phyloP scores from a whole-genome alignment of 2,329 filamentous ascomycete genomes.

The Cercospora sp. region DNA sequence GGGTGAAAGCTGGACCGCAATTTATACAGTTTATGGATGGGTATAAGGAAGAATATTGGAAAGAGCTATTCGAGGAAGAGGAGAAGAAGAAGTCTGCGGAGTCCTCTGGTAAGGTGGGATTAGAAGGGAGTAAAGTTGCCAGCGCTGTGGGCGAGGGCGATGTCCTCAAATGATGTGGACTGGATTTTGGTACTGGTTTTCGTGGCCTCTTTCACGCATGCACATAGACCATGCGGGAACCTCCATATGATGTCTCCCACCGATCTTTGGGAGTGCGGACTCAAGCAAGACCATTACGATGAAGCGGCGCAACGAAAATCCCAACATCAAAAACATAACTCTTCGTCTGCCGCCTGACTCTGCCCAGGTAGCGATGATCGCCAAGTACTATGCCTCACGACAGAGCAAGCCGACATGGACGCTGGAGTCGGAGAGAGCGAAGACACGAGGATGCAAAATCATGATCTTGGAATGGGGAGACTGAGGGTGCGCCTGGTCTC shows the following conservation, averaged over 20 bases:
- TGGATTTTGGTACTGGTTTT: neutral
- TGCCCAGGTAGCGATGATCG: neutral
- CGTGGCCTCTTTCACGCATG: neutral
- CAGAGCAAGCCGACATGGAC: neutral
- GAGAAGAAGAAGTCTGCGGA: constrained; percentile 20
- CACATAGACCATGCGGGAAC: neutral
- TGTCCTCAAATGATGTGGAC: constrained; percentile 4
- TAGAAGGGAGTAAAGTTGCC: neutral
- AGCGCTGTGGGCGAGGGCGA: constrained; percentile 11
- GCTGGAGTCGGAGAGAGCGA: neutral
- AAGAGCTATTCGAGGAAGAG: constrained; percentile 40
- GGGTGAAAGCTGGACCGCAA: constrained; percentile 45
- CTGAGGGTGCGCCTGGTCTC: neutral
- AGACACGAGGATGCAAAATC: neutral
- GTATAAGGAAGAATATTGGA: constrained; percentile 46
- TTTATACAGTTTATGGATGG: constrained; percentile 46
- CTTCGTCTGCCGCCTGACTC: neutral
- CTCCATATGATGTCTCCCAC: neutral
- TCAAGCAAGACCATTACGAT: neutral
- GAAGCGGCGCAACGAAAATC: neutral
- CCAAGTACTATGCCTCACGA: neutral
- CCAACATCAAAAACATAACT: neutral
- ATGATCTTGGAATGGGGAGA: neutral
- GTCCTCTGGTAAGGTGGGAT: neutral
- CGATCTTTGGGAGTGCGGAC: neutral